Evolutionary conservation across 169 alveolate genomes (phyloP).

Genomic region (Toxoplasma gondii): DNA sequence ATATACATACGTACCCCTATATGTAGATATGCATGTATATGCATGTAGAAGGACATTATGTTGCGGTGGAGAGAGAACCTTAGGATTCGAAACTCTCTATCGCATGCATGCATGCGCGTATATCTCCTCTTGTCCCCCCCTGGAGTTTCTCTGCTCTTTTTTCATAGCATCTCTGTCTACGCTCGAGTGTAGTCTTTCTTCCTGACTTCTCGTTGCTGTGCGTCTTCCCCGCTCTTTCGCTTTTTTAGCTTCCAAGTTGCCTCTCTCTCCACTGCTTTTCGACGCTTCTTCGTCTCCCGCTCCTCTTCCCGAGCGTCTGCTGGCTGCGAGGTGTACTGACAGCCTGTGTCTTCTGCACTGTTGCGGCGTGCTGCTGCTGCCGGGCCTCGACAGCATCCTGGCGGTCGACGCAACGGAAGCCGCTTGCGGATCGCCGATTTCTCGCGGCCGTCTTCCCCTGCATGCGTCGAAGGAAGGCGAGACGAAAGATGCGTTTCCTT

Average conservation of each 20-base stretch:
- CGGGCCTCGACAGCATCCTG: neutral
- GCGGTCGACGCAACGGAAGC: conserved; percentile 33
- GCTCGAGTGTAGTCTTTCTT: too few species aligned
- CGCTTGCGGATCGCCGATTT: neutral
- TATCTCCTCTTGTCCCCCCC: too few species aligned
- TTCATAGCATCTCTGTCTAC: too few species aligned
- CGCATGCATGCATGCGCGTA: too few species aligned
- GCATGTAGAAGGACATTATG: too few species aligned
- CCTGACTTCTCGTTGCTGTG: neutral
- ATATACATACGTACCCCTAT: too few species aligned
- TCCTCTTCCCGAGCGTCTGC: neutral
- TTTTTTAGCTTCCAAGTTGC: neutral
- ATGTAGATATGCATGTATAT: too few species aligned
- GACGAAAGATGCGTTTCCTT: neutral
- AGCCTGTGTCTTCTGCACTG: conserved; percentile 25
- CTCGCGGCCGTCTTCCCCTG: neutral
- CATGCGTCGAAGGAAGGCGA: neutral
- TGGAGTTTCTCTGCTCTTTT: too few species aligned
- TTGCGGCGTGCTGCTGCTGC: neutral
- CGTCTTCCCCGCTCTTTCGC: neutral
- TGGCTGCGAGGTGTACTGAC: neutral
- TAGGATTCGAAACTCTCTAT: too few species aligned
- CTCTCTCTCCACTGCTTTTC: neutral
- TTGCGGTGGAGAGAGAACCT: too few species aligned
- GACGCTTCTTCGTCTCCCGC: neutral